These are phyloP conservation scores for Candida caryicola DNA, from an alignment of 805 yeast species.

Conservation along the genomic window DNA sequence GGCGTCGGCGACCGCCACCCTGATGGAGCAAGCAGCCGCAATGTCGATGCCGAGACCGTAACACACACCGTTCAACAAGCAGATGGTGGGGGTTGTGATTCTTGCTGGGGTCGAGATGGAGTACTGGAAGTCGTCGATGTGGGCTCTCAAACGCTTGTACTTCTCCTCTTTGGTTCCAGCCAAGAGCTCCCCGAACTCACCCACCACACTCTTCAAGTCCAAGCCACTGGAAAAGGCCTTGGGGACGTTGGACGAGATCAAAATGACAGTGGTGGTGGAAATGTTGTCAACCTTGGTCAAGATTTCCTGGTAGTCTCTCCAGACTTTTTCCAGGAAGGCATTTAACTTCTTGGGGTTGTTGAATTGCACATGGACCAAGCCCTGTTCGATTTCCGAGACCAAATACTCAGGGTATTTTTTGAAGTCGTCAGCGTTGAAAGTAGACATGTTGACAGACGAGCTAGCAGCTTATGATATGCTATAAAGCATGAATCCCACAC, in stretches of 20 bases:
- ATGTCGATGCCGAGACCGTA: constrained; percentile 72
- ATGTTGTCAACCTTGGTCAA: constrained; percentile 45
- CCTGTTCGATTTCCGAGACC: constrained; percentile 43
- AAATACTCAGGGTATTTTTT: constrained; percentile 27
- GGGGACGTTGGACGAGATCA: constrained; percentile 55
- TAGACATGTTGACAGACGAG: background rate
- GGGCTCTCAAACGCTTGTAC: constrained; percentile 25
- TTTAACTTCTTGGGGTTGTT: constrained; percentile 61
- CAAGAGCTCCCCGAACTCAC: constrained; percentile 3
- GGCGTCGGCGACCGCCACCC: constrained; percentile 53
- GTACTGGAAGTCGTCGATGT: constrained; percentile 57
- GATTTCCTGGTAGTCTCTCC: constrained; percentile 54
- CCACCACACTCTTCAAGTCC: constrained; percentile 45
- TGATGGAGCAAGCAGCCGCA: constrained; percentile 54
- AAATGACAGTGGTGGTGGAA: constrained; percentile 47
- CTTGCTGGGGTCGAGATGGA: constrained; percentile 48
- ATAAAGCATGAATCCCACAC: too few species aligned
- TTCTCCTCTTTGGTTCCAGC: constrained; percentile 18
- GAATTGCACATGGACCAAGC: constrained; percentile 55
- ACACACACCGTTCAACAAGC: constrained; percentile 60
- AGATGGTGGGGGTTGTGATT: constrained; percentile 60
- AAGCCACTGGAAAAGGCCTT: constrained; percentile 63
- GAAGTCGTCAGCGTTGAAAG: constrained; percentile 12
- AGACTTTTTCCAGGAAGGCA: constrained; percentile 54
- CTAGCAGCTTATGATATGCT: too few species aligned